Conservation (phyloP, 495 filamentous ascomycete species). For the Xanthoparmelia taractica region DNA sequence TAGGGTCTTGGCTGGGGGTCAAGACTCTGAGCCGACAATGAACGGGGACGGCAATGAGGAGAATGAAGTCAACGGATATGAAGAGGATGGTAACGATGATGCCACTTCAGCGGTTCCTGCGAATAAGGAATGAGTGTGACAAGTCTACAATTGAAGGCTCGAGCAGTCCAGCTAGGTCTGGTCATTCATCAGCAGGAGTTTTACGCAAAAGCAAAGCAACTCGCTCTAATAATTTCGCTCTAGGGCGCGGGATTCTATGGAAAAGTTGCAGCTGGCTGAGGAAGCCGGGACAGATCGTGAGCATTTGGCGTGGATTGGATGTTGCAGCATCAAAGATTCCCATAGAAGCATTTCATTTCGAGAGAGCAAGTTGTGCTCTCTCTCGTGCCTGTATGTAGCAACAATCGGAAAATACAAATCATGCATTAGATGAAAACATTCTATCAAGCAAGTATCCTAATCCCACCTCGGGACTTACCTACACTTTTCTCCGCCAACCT, state of each 20-base stretch:
- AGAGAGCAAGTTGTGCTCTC: background rate
- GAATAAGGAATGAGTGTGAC: background rate
- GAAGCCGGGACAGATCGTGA: background rate
- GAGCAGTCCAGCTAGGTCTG: background rate
- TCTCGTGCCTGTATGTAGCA: background rate
- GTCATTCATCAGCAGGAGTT: background rate
- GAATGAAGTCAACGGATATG: conserved; percentile 6
- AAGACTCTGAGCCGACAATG: conserved; percentile 34
- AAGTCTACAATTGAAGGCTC: background rate
- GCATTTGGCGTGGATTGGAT: conserved; percentile 5
- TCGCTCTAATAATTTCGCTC: background rate
- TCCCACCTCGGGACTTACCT: background rate
- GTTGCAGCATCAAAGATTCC: conserved; percentile 1
- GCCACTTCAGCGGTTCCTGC: background rate
- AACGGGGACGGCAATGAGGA: conserved; percentile 15
- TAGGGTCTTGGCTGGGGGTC: conserved; percentile 69
- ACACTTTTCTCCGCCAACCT: conserved; percentile 2
- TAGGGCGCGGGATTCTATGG: background rate
- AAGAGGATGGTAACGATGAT: background rate
- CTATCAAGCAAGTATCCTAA: background rate
- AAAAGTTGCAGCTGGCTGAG: background rate
- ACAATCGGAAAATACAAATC: background rate
- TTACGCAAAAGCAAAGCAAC: background rate
- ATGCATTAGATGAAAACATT: background rate
- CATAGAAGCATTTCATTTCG: conserved; percentile 1